Evolutionary conservation across 495 filamentous ascomycete genomes (phyloP).

Genomic region (Acidiella bohemica): DNA sequence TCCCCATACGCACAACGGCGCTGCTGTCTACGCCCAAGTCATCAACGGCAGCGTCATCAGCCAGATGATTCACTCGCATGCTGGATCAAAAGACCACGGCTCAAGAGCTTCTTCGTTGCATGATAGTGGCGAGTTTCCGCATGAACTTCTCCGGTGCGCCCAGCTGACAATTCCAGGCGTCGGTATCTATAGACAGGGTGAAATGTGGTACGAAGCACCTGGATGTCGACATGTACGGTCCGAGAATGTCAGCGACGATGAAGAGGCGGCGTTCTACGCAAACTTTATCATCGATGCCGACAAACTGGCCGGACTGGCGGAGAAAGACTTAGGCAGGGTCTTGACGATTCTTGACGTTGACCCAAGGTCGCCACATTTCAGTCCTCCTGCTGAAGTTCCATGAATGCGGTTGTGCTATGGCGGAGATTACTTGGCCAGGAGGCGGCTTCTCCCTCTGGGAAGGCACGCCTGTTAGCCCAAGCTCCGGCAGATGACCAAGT

Average conservation of each 20-base stretch:
- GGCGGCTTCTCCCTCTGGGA: no score
- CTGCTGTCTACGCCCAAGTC: neutral
- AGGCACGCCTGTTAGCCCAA: no score
- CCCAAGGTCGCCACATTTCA: neutral
- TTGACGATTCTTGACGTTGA: conserved; percentile 3
- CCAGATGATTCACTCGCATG: conserved; percentile 1
- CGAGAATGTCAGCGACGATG: conserved; percentile 1
- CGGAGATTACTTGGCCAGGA: no score
- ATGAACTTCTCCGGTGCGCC: no score
- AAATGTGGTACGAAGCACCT: conserved; percentile 5
- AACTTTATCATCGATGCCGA: conserved; percentile 4
- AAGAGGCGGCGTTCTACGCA: conserved; percentile 2
- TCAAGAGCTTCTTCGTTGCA: no score
- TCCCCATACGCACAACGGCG: neutral
- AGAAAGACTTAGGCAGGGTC: neutral
- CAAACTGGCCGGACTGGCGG: neutral
- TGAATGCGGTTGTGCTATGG: no score
- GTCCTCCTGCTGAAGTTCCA: no score
- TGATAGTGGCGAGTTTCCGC: neutral
- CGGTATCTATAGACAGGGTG: neutral
- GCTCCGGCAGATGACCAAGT: no score
- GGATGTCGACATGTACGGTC: conserved; percentile 1
- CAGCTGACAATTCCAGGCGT: conserved; percentile 3
- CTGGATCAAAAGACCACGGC: no score
- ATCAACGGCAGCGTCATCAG: neutral